Base-by-base conservation (phyloP, 352 stramenopile species). In the Globisporangium spinosum region DNA sequence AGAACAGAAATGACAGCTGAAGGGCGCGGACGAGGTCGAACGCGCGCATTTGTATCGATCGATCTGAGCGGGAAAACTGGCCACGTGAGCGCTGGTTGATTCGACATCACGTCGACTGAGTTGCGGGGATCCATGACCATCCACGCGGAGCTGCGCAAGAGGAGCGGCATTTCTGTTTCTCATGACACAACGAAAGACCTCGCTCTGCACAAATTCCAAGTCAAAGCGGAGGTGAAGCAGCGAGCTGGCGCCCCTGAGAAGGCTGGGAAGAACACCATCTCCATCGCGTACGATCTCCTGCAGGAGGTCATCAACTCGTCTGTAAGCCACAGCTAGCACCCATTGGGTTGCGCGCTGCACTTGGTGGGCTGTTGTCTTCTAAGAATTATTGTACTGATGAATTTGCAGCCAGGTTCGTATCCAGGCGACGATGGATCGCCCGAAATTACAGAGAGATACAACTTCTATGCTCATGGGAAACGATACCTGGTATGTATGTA, bases 391-490 rank as follows among this genome's bases (percentile, higher is more conserved):
- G 2, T 40, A 25, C 47, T 22, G 29, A 22, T 29, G 32, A 17
- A 40, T 40, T 7, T 51, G 25, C 55, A 74, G 69, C 65, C 59
- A 57, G 65, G 64, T 5, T 38, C 43, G 12, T 72, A 74, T 29
- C 55, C 65, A 15, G 65, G 54, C 2, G 69, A 74, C 32, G 65
- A 74, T 32, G 69, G 65, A 4, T 72, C 69, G 29, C 23, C 43
- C 22, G 59, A 74, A 3, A 68, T 74, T 22, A 64, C 29, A 17
- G 65, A 74, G 58, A 27, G 69, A 23, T 74, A 90, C 71, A 90
- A 90, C 51, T 89, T 89, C 61, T 90, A 80, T 29, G 82, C 57
- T 3, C 80, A 89, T 22, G 75, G 80, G 6, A 86, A 85, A 38
- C 77, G 77, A 25, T 89, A 88, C 55, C 51, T 89, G 63, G 81